Evolutionary conservation across 208 protist species (phyloP).

Genomic region (Wallacemonas collosoma): DNA sequence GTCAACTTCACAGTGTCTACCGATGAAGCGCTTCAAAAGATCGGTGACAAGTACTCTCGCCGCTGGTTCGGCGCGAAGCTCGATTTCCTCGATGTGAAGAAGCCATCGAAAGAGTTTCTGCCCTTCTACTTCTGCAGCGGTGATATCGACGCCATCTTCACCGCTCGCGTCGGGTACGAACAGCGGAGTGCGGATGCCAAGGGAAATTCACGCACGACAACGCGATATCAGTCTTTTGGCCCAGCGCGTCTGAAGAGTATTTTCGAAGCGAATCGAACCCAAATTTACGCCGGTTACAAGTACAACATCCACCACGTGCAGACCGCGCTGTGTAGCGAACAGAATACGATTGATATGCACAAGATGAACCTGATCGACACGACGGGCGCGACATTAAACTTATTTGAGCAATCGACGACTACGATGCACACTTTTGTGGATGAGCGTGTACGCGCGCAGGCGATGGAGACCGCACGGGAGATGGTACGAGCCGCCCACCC

Average conservation of each 20-base stretch:
- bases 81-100: constrained; percentile 55
- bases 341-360: constrained; percentile 46
- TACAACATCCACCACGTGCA: constrained; percentile 88
- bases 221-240: constrained; percentile 36
- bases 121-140: constrained; percentile 88
- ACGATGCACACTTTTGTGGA: constrained; percentile 66
- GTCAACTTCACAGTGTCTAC: constrained; percentile 60
- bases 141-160: constrained; percentile 52
- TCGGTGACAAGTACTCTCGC: constrained; percentile 58
- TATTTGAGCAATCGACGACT: constrained; percentile 87
- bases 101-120: constrained; percentile 79
- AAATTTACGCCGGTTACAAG: constrained; percentile 91
- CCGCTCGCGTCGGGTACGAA: constrained; percentile 55
- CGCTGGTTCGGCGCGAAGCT: constrained; percentile 71
- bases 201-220: constrained; percentile 27
- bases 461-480: constrained; percentile 38
- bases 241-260: constrained; percentile 59
- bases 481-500: constrained; percentile 71
- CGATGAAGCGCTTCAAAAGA: constrained; percentile 45
- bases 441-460: constrained; percentile 56
- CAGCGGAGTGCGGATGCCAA: constrained; percentile 29
- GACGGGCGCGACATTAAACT: constrained; percentile 66
- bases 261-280: constrained; percentile 77
- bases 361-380: constrained; percentile 73
- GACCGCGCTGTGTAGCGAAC: constrained; percentile 55